Conservation (phyloP, 768 basidiomycete species). For the Baorangia bicolor region DNA sequence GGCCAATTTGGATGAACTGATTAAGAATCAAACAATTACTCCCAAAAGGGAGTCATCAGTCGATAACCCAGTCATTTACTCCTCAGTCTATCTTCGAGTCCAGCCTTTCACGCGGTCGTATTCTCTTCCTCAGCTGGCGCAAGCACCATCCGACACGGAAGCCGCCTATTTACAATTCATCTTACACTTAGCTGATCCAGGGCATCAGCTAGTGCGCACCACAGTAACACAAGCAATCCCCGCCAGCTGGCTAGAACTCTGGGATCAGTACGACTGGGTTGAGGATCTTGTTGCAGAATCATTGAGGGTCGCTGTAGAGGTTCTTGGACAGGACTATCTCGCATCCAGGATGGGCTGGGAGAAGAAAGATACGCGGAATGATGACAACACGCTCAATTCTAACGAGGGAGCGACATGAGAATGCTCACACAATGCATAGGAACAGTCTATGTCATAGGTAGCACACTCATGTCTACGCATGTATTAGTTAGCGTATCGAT, state of each 20-base stretch:
- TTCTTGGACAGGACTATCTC: slow-evolving; percentile 90
- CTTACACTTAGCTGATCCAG: slow-evolving; percentile 69
- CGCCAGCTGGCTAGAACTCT: slow-evolving; percentile 80
- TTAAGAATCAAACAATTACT: slow-evolving; percentile 56
- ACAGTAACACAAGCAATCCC: slow-evolving; percentile 86
- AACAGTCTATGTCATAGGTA: slow-evolving; percentile 9
- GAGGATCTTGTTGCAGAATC: slow-evolving; percentile 92
- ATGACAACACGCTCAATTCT: slow-evolving; percentile 8
- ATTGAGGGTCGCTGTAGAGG: slow-evolving; percentile 80
- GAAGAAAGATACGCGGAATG: slow-evolving; percentile 27
- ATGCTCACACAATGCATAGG: background rate
- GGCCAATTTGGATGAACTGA: slow-evolving; percentile 77
- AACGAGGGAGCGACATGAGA: slow-evolving; percentile 10
- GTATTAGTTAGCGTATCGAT: slow-evolving; percentile 15
- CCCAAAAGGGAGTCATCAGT: slow-evolving; percentile 29
- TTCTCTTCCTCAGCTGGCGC: slow-evolving; percentile 38
- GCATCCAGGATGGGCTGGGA: slow-evolving; percentile 85
- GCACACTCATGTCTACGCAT: slow-evolving; percentile 6
- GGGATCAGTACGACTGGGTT: slow-evolving; percentile 95
- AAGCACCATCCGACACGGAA: slow-evolving; percentile 23
- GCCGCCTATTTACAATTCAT: slow-evolving; percentile 58
- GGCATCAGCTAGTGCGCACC: slow-evolving; percentile 71
- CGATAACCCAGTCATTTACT: slow-evolving; percentile 73
- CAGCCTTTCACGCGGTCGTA: slow-evolving; percentile 77
- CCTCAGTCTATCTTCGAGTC: slow-evolving; percentile 89